A percentile compares a stretch with the other conserved stretches of the same genome.
These are phyloP conservation scores for Arthrinium puccinioides DNA, from an alignment of 2,329 filamentous ascomycete genomes.

Conservation along the genomic window DNA sequence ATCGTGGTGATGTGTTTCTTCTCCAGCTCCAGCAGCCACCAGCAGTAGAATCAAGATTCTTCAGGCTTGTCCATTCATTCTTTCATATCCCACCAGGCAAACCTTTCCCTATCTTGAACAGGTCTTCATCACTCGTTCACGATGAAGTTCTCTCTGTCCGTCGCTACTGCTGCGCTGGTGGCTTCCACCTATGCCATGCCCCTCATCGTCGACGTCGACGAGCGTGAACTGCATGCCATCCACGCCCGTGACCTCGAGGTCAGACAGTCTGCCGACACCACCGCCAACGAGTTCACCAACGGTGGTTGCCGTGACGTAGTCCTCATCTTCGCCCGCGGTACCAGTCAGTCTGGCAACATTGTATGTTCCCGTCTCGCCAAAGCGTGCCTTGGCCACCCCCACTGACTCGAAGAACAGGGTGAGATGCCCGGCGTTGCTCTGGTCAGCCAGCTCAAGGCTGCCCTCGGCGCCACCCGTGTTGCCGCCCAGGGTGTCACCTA, in stretches of 20 bases:
- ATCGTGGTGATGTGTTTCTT: too few species aligned
- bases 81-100: background rate
- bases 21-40: too few species aligned
- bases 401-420: slow-evolving; percentile 8
- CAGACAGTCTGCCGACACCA: slow-evolving; percentile 8
- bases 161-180: slow-evolving; percentile 8
- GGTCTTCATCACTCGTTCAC: slow-evolving; percentile 1
- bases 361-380: slow-evolving; percentile 19
- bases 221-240: slow-evolving; percentile 3
- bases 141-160: slow-evolving; percentile 12
- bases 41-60: too few species aligned
- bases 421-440: slow-evolving; percentile 18
- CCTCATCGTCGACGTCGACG: slow-evolving; percentile 7
- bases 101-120: background rate
- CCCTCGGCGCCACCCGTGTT: slow-evolving; percentile 8
- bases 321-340: slow-evolving; percentile 32
- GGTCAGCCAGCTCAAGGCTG: slow-evolving; percentile 15
- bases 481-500: slow-evolving; percentile 15
- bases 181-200: slow-evolving; percentile 8
- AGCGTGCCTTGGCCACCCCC: background rate
- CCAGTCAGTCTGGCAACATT: slow-evolving; percentile 30
- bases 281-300: slow-evolving; percentile 26
- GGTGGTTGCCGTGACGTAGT: slow-evolving; percentile 27
- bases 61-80: too few species aligned
- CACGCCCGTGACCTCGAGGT: slow-evolving; percentile 6